Evolutionary conservation across 208 protist genomes (phyloP), one percentile per base, ranked within the genome.

Genomic region (Acanthamoeba lugdunensis): DNA sequence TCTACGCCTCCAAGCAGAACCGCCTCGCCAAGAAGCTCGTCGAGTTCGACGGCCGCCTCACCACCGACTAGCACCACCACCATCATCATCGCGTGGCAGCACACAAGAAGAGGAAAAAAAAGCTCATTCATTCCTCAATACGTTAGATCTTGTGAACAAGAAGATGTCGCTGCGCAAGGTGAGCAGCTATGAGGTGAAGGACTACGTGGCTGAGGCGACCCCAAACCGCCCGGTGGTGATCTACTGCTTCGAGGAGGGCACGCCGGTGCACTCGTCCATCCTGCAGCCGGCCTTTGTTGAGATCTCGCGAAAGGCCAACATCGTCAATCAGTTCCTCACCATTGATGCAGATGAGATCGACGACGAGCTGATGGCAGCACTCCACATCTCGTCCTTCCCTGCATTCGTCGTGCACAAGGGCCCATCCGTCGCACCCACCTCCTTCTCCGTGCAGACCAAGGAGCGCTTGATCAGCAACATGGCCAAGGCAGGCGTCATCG

Each of bases 381-480:
- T 89, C 6, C 50, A 89, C 54, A 65, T 89, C 30, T 71, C 54
- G 45, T 89, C 82, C 52, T 89, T 89, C 28, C 82, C 82, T 56
- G 50, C 54, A 14, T 89, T 89, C 37, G 50, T 89, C 37, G 58
- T 89, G 54, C 82, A 89, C 82, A 89, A 89, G 48, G 82, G 82
- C 0, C 13, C 33, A 5, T 67, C 82, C 6, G 82, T 89, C 8
- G 25, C 0, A 16, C 54, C 82, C 58, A 48, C n/a, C 48, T 28
- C 50, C 58, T 89, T 89, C 52, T 61, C 50, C 1, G 58, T 89
- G 16, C 58, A 61, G 30, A 89, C 82, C 6, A 89, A 89, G 82
- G 82, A 89, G 28, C 82, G 58, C n/a, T 48, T 89, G 14, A 67
- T 65, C 82, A 65, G 1, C 13, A 8, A 56, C 14, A 89, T 89